phyloP scores from a whole-genome alignment of 345 rosid species.

The Viola odorata region DNA sequence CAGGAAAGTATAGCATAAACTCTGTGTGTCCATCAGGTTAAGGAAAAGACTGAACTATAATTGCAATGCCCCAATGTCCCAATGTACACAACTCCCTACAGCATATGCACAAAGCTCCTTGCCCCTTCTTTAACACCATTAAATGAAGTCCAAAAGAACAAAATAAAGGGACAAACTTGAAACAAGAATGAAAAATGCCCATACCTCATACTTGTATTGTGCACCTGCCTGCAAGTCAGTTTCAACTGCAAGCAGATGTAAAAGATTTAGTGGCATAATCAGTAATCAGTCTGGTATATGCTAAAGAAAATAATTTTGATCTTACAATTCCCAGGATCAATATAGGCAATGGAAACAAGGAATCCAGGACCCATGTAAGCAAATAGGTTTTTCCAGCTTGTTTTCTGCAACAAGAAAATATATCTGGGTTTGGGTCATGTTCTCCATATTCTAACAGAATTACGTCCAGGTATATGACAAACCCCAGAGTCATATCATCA shows the following conservation, averaged over 20 bases:
- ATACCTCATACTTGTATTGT: slow-evolving; percentile 69
- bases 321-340: slow-evolving; percentile 98
- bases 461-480: neutral
- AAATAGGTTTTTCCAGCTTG: slow-evolving; percentile 88
- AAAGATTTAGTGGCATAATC: slow-evolving; percentile 11
- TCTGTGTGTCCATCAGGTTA: too few species aligned
- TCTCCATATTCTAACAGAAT: neutral
- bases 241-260: slow-evolving; percentile 59
- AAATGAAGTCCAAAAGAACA: neutral
- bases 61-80: neutral
- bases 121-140: slow-evolving; percentile 3
- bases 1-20: too few species aligned
- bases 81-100: neutral
- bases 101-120: neutral
- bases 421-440: slow-evolving; percentile 1
- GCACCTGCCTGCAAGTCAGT: slow-evolving; percentile 97
- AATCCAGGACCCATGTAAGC: slow-evolving; percentile 94
- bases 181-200: slow-evolving; percentile 2
- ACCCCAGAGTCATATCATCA: neutral
- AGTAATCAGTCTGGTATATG: slow-evolving; percentile 5
- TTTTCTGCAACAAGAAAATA: slow-evolving; percentile 45
- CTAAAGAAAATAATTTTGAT: neutral
- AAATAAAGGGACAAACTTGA: neutral
- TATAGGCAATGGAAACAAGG: slow-evolving; percentile 91
- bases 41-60: too few species aligned